These are phyloP conservation scores for Collybiopsis luxurians DNA, from an alignment of 768 basidiomycete species.

Conservation along the genomic window DNA sequence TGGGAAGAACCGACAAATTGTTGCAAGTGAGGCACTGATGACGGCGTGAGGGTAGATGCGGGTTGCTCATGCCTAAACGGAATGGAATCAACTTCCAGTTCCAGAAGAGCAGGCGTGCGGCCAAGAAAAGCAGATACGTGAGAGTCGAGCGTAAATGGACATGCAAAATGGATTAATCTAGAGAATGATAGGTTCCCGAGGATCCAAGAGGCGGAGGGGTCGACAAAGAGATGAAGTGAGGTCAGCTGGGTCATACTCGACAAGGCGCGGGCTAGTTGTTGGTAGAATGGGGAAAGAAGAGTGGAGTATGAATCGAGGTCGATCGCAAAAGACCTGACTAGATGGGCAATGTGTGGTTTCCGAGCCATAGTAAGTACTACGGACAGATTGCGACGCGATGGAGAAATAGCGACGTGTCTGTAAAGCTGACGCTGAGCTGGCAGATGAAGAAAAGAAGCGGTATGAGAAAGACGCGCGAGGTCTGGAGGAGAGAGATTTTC, in stretches of 20 bases:
- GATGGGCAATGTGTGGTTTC: constrained; percentile 53
- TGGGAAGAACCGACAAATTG: constrained; percentile 63
- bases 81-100: constrained; percentile 45
- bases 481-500: constrained; percentile 24
- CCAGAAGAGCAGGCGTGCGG: constrained; percentile 49
- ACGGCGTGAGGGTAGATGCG: constrained; percentile 33
- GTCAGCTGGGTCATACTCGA: constrained; percentile 58
- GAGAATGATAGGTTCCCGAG: constrained; percentile 40
- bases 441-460: constrained; percentile 37
- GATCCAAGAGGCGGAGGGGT: constrained; percentile 53
- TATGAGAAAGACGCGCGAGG: constrained; percentile 49
- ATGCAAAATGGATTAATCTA: constrained; percentile 53
- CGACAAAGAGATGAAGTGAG: constrained; percentile 54
- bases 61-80: constrained; percentile 27
- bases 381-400: constrained; percentile 40
- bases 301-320: constrained; percentile 39
- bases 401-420: constrained; percentile 48
- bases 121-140: constrained; percentile 59
- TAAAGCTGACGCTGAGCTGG: constrained; percentile 65
- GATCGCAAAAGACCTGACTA: constrained; percentile 63
- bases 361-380: constrained; percentile 56
- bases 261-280: constrained; percentile 49
- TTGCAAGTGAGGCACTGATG: constrained; percentile 40
- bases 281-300: constrained; percentile 47
- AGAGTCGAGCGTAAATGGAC: constrained; percentile 58